Base-by-base conservation (phyloP, 2,329 filamentous ascomycete genomes). In the Cyphellophora europaea region DNA sequence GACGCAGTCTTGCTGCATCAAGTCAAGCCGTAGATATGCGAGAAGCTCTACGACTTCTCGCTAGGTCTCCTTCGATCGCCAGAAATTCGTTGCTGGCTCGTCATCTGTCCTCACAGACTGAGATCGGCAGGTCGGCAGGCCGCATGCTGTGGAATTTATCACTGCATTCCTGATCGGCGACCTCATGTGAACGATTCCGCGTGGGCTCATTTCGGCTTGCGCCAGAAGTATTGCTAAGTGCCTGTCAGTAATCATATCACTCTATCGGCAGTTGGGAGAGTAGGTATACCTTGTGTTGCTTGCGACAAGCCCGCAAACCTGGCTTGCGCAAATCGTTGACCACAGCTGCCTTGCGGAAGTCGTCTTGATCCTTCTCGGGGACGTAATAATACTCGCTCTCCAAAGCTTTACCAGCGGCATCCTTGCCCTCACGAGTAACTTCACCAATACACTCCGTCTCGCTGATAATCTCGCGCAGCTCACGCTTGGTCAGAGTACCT, bases 371-470 rank as follows among this genome's bases (percentile, higher is more conserved):
- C 52, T 77, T 71, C 57, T 96, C 89, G 0, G 88, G 83, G 5
- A 95, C 70, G 53, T 98, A 98, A 62, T 96, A 96, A 58, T 93
- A 96, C 58, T 98, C 88, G 66, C 84, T 93, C 67, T 98, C 89
- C 1, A 98, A 72, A 5, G 80, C 66, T 64, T 95, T 91, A 48
- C 91, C 91, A 0, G 91, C 89, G 4, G 91, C 91, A 55, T 98
- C 91, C 59, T 96, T 98, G 54, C 91, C 91, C 56, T 89, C 80
- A 25, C 91, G 80, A 33, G 73, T 71, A 50, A 98, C 94, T 57
- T 91, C 81, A 30, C 91, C 91, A 44, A 96, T 78, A 54, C 86
- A 94, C 6, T 72, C 59, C 5, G 84, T 82, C 15, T 67, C 65
- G 53, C 87, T 81, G 28, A 96, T 73, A 38, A 93, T 71, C 30